Evolutionary conservation across 148 eudicot genomes (phyloP).

Genomic region (Polygonum maritimum): DNA sequence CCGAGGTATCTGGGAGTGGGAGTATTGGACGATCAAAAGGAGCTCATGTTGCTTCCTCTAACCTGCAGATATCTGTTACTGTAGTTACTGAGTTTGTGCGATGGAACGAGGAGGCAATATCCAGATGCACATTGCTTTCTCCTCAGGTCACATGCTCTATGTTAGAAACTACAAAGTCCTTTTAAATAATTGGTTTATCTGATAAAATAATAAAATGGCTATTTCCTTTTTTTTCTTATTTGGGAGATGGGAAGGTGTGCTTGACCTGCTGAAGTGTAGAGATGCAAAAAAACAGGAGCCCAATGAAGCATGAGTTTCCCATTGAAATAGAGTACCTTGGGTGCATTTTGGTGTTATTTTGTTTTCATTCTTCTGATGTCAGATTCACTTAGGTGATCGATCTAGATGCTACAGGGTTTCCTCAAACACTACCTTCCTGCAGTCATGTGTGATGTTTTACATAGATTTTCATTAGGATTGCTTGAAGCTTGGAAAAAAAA

Average conservation of each 20-base stretch:
- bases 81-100: constrained; percentile 98
- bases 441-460: neutral
- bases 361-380: neutral
- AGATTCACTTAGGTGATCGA: neutral
- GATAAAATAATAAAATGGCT: neutral
- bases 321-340: neutral
- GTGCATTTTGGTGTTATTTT: neutral
- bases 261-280: neutral
- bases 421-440: neutral
- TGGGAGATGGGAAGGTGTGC: neutral
- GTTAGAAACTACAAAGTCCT: neutral
- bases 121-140: constrained; percentile 81
- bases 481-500: neutral
- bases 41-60: constrained; percentile 63
- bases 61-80: constrained; percentile 88
- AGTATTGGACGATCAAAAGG: constrained; percentile 94
- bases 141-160: constrained; percentile 34
- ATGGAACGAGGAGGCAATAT: constrained; percentile 98
- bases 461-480: neutral
- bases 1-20: constrained; percentile 57
- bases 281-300: neutral
- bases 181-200: neutral
- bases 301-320: neutral
- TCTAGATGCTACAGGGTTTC: neutral
- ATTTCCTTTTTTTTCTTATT: neutral